Conservation (phyloP, 2,329 filamentous ascomycete genomes). For the Kalmusia sp. region DNA sequence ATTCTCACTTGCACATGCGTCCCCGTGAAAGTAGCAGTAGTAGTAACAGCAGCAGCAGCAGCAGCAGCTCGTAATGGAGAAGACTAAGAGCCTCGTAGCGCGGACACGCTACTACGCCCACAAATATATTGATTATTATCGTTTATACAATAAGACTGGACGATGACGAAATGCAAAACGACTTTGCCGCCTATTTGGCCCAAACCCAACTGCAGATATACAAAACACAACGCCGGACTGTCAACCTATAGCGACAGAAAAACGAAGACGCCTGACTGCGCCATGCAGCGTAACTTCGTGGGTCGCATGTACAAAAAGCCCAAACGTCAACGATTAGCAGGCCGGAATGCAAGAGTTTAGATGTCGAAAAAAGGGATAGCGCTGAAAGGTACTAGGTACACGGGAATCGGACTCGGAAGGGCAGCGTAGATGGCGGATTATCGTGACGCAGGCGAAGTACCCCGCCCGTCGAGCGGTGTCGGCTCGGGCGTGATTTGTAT, state of each 20-base stretch:
- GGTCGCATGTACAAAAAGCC: conserved; percentile 10
- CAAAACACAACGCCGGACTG: neutral
- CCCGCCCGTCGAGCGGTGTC: conserved; percentile 26
- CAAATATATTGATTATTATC: neutral
- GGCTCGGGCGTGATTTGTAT: conserved; percentile 52
- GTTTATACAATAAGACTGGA: neutral
- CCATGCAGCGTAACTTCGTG: conserved; percentile 9
- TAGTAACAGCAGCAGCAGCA: no score
- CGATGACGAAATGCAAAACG: no score
- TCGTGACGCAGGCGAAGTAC: conserved; percentile 6
- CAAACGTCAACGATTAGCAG: neutral
- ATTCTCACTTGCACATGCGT: no score
- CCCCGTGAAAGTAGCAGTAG: no score
- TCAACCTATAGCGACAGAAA: neutral
- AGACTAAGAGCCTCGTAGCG: no score
- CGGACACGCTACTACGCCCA: no score
- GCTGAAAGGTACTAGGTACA: neutral
- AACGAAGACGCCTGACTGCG: neutral
- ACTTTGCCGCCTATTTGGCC: no score
- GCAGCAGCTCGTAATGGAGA: no score
- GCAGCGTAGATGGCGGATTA: neutral
- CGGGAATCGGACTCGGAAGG: neutral
- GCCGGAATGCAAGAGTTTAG: neutral
- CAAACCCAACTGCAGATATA: neutral
- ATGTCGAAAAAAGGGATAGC: neutral